A percentile compares a stretch with the other conserved stretches of the same genome.
phyloP scores from a whole-genome alignment of 2,329 filamentous ascomycete genomes.

The Didymella pinodella region DNA sequence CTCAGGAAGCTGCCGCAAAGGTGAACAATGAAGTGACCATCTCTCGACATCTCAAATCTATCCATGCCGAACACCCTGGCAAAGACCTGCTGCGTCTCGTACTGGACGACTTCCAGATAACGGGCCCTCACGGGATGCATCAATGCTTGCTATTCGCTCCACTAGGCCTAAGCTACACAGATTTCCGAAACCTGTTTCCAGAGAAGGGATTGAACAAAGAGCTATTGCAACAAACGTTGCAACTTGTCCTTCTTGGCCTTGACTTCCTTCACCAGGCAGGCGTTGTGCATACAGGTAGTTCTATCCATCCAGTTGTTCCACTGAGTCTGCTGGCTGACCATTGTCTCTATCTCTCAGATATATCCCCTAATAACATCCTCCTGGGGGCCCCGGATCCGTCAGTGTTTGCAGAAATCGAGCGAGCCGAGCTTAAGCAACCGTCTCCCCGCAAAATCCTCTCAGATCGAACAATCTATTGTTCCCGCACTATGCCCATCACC shows the following conservation, averaged over 20 bases:
- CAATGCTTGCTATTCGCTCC: slow-evolving; percentile 13
- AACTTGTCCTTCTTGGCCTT: slow-evolving; percentile 1
- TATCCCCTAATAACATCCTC: slow-evolving; percentile 2
- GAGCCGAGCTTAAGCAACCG: slow-evolving; percentile 6
- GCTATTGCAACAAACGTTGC: slow-evolving; percentile 5
- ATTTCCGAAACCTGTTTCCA: slow-evolving; percentile 7
- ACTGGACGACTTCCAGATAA: slow-evolving; percentile 8
- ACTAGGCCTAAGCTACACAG: slow-evolving; percentile 4
- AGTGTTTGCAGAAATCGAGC: neutral
- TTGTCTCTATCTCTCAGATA: neutral
- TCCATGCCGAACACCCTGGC: slow-evolving; percentile 5
- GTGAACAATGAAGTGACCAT: slow-evolving; percentile 5
- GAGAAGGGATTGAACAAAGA: slow-evolving; percentile 6
- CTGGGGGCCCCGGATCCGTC: neutral
- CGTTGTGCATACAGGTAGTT: slow-evolving; percentile 10
- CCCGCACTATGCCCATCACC: too few relatives aligned
- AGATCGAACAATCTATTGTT: too few relatives aligned
- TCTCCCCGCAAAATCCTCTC: slow-evolving; percentile 1
- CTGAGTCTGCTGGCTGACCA: neutral
- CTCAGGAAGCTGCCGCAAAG: neutral
- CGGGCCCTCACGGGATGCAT: neutral
- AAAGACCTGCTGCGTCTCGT: slow-evolving; percentile 7
- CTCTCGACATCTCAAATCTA: slow-evolving; percentile 1
- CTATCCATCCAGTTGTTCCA: neutral
- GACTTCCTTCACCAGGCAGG: slow-evolving; percentile 10